Evolutionary conservation across 768 basidiomycete genomes (phyloP).

Genomic region (Hemileccinum rubropunctum): DNA sequence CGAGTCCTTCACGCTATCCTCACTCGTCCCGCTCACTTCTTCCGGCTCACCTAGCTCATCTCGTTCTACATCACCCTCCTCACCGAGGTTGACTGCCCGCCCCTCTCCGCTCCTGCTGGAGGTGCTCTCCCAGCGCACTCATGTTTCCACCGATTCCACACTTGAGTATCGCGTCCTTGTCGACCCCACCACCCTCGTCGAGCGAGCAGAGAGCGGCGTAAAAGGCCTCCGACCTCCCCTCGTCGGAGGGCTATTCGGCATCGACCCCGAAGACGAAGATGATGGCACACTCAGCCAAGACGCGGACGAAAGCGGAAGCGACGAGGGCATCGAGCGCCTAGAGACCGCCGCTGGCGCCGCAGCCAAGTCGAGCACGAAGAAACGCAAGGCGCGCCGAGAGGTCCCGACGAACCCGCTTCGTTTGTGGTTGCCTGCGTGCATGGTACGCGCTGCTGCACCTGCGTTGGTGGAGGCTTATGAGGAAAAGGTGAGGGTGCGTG

Average conservation of each 20-base stretch:
- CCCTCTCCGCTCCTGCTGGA: constrained; percentile 52
- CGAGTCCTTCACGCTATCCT: constrained; percentile 12
- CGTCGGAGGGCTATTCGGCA: constrained; percentile 35
- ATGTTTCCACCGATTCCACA: constrained; percentile 66
- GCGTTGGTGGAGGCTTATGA: constrained; percentile 62
- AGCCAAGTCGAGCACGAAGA: constrained; percentile 19
- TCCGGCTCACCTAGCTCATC: neutral
- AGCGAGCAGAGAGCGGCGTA: constrained; percentile 63
- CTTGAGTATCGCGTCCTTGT: constrained; percentile 83
- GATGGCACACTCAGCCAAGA: constrained; percentile 25
- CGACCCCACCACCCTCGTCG: constrained; percentile 63
- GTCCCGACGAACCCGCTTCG: constrained; percentile 53
- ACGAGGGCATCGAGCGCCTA: constrained; percentile 27
- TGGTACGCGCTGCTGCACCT: constrained; percentile 69
- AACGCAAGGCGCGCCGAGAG: constrained; percentile 27
- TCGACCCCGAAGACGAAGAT: constrained; percentile 46
- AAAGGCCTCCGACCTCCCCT: constrained; percentile 53
- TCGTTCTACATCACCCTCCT: neutral
- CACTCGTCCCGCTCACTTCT: constrained; percentile 14
- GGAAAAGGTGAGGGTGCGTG: constrained; percentile 50
- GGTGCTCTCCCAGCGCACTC: constrained; percentile 63
- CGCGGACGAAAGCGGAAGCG: constrained; percentile 45
- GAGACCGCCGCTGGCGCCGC: constrained; percentile 26
- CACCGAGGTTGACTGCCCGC: constrained; percentile 8
- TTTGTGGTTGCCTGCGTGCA: constrained; percentile 82